A percentile compares a stretch with the other conserved stretches of the same genome.
Conservation (phyloP, 2,329 filamentous ascomycete species). For the Cladosporium oxysporum region DNA sequence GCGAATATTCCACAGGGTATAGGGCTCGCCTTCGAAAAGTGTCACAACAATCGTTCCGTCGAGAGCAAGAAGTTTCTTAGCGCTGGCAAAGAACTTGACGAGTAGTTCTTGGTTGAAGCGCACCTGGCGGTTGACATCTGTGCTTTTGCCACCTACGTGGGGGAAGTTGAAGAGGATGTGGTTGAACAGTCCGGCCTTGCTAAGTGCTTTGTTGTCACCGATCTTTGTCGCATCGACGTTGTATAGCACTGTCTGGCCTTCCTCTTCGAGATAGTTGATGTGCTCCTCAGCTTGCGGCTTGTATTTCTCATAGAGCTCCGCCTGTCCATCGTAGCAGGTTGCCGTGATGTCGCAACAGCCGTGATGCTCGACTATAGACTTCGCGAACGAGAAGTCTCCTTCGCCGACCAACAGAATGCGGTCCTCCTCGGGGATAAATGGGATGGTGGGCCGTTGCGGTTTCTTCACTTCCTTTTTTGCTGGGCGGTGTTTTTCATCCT, state of each 20-base stretch:
- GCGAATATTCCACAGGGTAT: slow-evolving; percentile 91
- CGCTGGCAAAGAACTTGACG: slow-evolving; percentile 65
- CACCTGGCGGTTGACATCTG: slow-evolving; percentile 92
- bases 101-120: slow-evolving; percentile 83
- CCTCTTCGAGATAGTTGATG: slow-evolving; percentile 54
- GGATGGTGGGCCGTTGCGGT: slow-evolving; percentile 57
- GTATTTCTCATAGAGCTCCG: slow-evolving; percentile 64
- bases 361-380: slow-evolving; percentile 66
- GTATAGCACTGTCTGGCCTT: slow-evolving; percentile 57
- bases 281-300: slow-evolving; percentile 67
- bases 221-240: slow-evolving; percentile 69
- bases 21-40: slow-evolving; percentile 90
- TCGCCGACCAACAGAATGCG: slow-evolving; percentile 77
- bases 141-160: slow-evolving; percentile 88
- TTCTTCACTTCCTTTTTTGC: slow-evolving; percentile 31
- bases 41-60: slow-evolving; percentile 73
- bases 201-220: slow-evolving; percentile 47
- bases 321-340: slow-evolving; percentile 65
- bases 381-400: slow-evolving; percentile 76
- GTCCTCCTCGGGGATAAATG: slow-evolving; percentile 63
- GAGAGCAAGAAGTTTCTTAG: slow-evolving; percentile 54
- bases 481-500: slow-evolving; percentile 16
- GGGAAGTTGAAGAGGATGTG: slow-evolving; percentile 95
- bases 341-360: slow-evolving; percentile 67
- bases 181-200: slow-evolving; percentile 60